phyloP scores from a whole-genome alignment of 2,329 filamentous ascomycete species.

The Pseudogymnoascus sp. region DNA sequence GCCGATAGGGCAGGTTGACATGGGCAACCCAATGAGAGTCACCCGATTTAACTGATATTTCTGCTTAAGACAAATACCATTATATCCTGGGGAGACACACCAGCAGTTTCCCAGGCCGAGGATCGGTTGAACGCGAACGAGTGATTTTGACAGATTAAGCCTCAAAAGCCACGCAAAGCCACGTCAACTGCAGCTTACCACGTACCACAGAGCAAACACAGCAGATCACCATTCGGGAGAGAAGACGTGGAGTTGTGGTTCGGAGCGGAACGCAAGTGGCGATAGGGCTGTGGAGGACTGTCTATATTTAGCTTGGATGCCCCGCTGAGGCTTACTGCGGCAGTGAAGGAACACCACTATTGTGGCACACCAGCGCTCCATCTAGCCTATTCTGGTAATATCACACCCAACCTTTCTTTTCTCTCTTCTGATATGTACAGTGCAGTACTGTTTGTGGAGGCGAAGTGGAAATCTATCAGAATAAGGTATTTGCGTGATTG shows the following conservation, averaged over 20 bases:
- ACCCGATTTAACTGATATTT: neutral
- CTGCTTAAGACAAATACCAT: neutral
- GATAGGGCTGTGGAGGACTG: neutral
- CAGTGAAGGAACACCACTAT: neutral
- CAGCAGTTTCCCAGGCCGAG: neutral
- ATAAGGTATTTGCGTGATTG: neutral
- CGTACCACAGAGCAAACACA: neutral
- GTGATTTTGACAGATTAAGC: neutral
- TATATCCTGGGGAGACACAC: neutral
- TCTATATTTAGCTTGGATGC: neutral
- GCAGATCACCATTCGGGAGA: neutral
- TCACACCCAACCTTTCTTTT: neutral
- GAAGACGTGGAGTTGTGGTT: neutral
- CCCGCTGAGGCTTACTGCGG: neutral
- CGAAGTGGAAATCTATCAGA: neutral
- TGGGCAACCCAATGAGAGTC: neutral
- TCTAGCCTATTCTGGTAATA: neutral
- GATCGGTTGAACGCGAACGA: too few relatives aligned
- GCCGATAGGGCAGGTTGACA: neutral
- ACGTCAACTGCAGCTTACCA: neutral
- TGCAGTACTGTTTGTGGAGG: neutral
- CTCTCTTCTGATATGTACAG: neutral
- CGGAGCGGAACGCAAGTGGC: neutral
- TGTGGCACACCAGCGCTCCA: neutral
- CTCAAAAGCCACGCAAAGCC: neutral